Base-by-base conservation (phyloP, 1,139 yeast genomes). In the Hanseniaspora sp. region DNA sequence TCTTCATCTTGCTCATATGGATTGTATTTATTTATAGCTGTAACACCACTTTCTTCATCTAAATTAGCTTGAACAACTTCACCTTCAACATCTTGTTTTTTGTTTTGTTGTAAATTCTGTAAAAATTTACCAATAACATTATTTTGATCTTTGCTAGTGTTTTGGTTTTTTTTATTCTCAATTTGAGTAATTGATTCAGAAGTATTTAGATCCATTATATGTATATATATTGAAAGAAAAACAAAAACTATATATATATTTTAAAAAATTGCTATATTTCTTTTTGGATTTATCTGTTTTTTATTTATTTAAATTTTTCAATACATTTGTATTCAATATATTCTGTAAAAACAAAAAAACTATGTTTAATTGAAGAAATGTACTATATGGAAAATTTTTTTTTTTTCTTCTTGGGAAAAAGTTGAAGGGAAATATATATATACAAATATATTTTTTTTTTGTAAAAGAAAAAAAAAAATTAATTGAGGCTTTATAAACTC, bases 61-160 rank as follows among this genome's bases (percentile, higher is more conserved):
- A 23, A 23, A 23, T 23, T 23, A 3, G 23, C 4, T 23, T 23
- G 23, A 3, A 4, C 23, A 23, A 23, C 23, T 23, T 23, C 23
- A 3, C 2, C 23, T 23, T 23, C 9, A 13, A 3, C n/a, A 3
- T 43, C 37, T 43, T 43, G 28, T n/a, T 30, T 30, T 29, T 43
- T n/a, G 5, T 30, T 30, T 31, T 43, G 38, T 31, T 43, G 46
- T 13, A 43, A 23, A 17, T 41, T 30, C 11, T 43, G 46, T 5
- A 43, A 23, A 29, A 43, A 43, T 7, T 43, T 43, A 13, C 46
- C 46, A 30, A 43, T 43, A 7, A 31, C 46, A 31, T 43, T 43
- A 43, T 43, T 43, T 15, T 43, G 37, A n/a, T 43, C 46, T 7
- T 43, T 15, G 13, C 29, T n/a, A 18, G 12, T 43, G 35, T 2